phyloP scores from a whole-genome alignment of 2,329 filamentous ascomycete genomes.

The Aspergillus tanneri region DNA sequence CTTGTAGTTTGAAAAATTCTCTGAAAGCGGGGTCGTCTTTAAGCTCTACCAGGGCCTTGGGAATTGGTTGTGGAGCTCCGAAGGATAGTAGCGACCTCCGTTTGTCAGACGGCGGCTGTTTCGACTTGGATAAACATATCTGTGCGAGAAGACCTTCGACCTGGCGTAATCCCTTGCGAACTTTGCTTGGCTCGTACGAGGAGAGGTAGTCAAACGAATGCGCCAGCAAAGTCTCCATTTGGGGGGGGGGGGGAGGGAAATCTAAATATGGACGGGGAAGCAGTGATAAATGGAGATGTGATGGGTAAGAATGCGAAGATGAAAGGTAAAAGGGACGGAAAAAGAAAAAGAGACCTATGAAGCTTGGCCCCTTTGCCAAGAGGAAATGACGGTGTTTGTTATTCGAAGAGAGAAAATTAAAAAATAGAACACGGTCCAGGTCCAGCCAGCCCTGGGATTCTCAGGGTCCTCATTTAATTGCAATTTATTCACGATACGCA shows the following conservation, averaged over 20 bases:
- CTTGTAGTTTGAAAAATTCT: slow-evolving; percentile 95
- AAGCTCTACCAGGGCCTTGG: slow-evolving; percentile 68
- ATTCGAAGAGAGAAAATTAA: slow-evolving; percentile 8
- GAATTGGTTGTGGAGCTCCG: slow-evolving; percentile 43
- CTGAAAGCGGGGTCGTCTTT: slow-evolving; percentile 82
- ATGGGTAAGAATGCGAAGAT: neutral
- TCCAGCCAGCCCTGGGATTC: slow-evolving; percentile 2
- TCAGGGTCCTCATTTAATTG: slow-evolving; percentile 7
- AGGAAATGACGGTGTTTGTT: slow-evolving; percentile 6
- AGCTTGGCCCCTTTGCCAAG: slow-evolving; percentile 5
- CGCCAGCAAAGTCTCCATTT: slow-evolving; percentile 87
- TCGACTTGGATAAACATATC: slow-evolving; percentile 72
- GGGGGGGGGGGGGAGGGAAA: slow-evolving; percentile 6
- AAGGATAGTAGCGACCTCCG: slow-evolving; percentile 44
- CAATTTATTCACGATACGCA: slow-evolving; percentile 8
- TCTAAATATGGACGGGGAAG: slow-evolving; percentile 2
- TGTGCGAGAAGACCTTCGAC: slow-evolving; percentile 92
- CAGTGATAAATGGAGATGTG: neutral
- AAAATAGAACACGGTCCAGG: slow-evolving; percentile 11
- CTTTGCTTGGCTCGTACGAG: slow-evolving; percentile 83
- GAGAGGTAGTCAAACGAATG: slow-evolving; percentile 96
- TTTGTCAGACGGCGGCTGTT: slow-evolving; percentile 40
- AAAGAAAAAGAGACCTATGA: slow-evolving; percentile 1
- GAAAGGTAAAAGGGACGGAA: neutral
- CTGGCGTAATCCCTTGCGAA: slow-evolving; percentile 89